Percentiles rank a stretch among this genome's conserved stretches.
These are phyloP conservation scores for Myriangium duriaei DNA, from an alignment of 2,329 filamentous ascomycete species.

Conservation along the genomic window DNA sequence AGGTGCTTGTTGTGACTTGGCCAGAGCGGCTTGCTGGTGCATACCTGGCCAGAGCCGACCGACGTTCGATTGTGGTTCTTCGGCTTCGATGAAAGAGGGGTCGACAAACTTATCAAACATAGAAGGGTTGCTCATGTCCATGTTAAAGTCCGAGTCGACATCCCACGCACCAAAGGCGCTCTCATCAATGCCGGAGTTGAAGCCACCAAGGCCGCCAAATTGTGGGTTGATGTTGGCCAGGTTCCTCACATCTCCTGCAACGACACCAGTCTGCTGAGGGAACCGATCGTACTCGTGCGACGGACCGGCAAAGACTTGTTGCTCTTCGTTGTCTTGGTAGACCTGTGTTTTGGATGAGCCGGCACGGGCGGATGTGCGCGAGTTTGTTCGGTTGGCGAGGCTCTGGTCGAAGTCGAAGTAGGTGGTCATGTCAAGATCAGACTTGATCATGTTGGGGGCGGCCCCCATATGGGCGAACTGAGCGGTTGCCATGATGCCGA, in stretches of 20 bases:
- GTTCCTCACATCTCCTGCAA: constrained; percentile 69
- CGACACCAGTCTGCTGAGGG: constrained; percentile 88
- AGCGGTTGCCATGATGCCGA: constrained; percentile 12
- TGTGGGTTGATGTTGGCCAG: constrained; percentile 53
- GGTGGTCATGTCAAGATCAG: constrained; percentile 28
- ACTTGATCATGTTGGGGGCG: constrained; percentile 19
- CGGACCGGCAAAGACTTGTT: constrained; percentile 37
- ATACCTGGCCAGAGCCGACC: constrained; percentile 77
- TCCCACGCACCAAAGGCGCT: constrained; percentile 43
- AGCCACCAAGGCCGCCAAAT: constrained; percentile 34
- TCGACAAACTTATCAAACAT: constrained; percentile 61
- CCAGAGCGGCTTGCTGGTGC: constrained; percentile 61
- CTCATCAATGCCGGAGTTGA: constrained; percentile 52
- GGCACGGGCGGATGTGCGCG: constrained; percentile 12
- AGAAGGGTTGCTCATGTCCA: constrained; percentile 44
- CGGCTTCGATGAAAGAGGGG: constrained; percentile 55
- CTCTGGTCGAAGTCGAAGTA: constrained; percentile 28
- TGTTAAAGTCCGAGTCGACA: constrained; percentile 52
- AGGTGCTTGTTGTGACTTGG: constrained; percentile 38
- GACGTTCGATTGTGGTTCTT: constrained; percentile 46
- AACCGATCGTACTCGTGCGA: constrained; percentile 94
- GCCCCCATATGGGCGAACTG: constrained; percentile 14
- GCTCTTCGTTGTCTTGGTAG: constrained; percentile 22
- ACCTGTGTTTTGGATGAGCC: constrained; percentile 19
- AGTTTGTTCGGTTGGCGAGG: constrained; percentile 18